Evolutionary conservation across 371 early-diverging fungal species (phyloP), one percentile per base, ranked within the genome.

Genomic region (Mucor mucedo): DNA sequence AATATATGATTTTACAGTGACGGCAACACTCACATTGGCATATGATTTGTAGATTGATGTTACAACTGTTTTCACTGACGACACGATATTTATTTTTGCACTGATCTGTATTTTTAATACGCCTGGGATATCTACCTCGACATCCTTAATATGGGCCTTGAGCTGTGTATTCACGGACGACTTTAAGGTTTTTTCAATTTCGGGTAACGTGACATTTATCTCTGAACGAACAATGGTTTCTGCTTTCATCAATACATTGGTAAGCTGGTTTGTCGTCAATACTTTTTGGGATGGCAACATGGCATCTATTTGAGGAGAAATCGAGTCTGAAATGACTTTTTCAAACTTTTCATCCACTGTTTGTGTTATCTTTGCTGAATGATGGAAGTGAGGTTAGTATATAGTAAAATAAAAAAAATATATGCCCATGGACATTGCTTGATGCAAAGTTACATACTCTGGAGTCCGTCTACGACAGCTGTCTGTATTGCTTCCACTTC

Each of bases 41-140:
- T 42, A 55, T 3, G 56, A 28, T 30, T 44, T 41, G n/a, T 55
- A 55, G 14, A 42, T 30, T 28, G 14, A 7, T 13, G 10, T 14
- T 9, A 55, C 44, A 27, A 55, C 27, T 13, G 44, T 55, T 55
- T 44, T 28, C 3, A 55, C 30, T 28, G 56, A 55, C 16, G 56
- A 55, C 2, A 39, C 38, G n/a, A 55, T 29, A 28, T 55, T 29
- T 10, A 55, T 14, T 42, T 55, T 41, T 9, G 56, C 56, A 42
- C 11, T 29, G 28, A 55, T 29, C 10, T 42, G 42, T 30, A 61
- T 61, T 45, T 61, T 61, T 11, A 61, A 35, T 3, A 61, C 41
- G 39, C 63, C 56, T 30, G 63, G 63, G 32, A 63, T 63, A 63
- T 63, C 42, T 1, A 63, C 28, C 14, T 55, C 33, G 2, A 63